Percentiles rank a stretch among this genome's conserved stretches.
Conservation (phyloP, 1,139 yeast genomes). For the Candida anutae region DNA sequence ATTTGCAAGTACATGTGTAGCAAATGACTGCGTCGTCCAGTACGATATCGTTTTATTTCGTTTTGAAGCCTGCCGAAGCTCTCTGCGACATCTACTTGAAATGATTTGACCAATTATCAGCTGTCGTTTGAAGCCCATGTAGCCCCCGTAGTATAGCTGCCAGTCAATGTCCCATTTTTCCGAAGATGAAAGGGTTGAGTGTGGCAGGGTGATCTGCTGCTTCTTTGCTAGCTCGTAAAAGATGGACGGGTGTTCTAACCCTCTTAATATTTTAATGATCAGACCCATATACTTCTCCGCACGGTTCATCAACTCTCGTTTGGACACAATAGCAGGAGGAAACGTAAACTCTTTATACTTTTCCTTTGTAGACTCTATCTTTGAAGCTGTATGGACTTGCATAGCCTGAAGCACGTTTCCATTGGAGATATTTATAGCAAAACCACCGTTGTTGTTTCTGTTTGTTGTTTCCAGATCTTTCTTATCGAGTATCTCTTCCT, state of each 20-base stretch:
- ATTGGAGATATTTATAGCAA: slow-evolving; percentile 4
- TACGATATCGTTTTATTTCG: slow-evolving; percentile 42
- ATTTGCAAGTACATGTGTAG: slow-evolving; percentile 54
- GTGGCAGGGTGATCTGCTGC: slow-evolving; percentile 26
- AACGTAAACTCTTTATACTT: slow-evolving; percentile 16
- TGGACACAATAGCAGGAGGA: slow-evolving; percentile 22
- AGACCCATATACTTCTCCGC: slow-evolving; percentile 22
- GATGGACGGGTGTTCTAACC: slow-evolving; percentile 29
- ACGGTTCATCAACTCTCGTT: slow-evolving; percentile 14
- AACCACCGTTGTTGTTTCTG: slow-evolving; percentile 2
- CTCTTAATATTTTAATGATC: slow-evolving; percentile 38
- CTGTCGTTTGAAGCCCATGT: slow-evolving; percentile 53
- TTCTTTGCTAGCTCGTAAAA: slow-evolving; percentile 44
- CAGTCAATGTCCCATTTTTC: slow-evolving; percentile 45
- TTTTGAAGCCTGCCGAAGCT: slow-evolving; percentile 17
- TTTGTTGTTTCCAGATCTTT: no score
- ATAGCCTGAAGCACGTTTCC: slow-evolving; percentile 8
- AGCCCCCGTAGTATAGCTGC: slow-evolving; percentile 48
- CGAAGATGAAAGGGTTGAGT: slow-evolving; percentile 36
- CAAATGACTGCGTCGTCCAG: slow-evolving; percentile 54
- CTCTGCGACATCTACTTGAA: slow-evolving; percentile 16
- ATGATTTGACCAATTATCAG: slow-evolving; percentile 38
- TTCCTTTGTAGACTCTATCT: slow-evolving; percentile 9
- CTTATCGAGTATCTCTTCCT: not conserved
- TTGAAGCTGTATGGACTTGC: slow-evolving; percentile 9